Evolutionary conservation across 768 basidiomycete species (phyloP), one percentile per base, ranked within the genome.

Genomic region (Hypholoma fasciculare): DNA sequence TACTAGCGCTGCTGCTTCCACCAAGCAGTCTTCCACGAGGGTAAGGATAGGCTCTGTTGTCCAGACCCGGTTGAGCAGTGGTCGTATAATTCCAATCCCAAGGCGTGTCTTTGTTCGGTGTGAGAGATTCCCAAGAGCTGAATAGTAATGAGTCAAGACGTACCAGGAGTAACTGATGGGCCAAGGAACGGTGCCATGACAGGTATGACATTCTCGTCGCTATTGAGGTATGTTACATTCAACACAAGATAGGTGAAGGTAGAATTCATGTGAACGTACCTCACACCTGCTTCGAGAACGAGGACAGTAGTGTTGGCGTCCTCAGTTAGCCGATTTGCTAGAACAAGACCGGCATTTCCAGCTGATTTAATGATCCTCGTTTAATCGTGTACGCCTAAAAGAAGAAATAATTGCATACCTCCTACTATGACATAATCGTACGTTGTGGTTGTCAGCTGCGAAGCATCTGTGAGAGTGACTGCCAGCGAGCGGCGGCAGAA

Each of bases 261-360:
- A 9, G 23, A 17, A 37, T 40, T 34, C 38, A 23, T 4, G 23
- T n/a, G 23, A 4, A 53, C 61, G 9, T 59, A 74, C 73, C 63
- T 65, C 19, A 62, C 59, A 3, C 73, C 72, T 3, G 71, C 71
- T 65, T 74, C 73, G 9, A 74, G 51, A 14, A 74, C 62, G 0
- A 74, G 62, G 8, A 74, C 70, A 6, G 52, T 56, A 23, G 65
- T 58, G 3, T 52, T 47, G 0, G 69, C 52, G 39, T 69, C 61
- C 57, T 72, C 71, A 0, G 73, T 64, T 17, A 74, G 61, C 4
- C 73, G 62, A 50, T 66, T 74, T 9, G 71, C 72, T 34, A 63
- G 39, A 9, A 72, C 71, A 14, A 59, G 63, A 7, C 73, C 73
- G 17, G 71, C 70, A 1, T 68, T 71, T n/a, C 70, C 68, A 20